Percentiles rank a stretch among this genome's conserved stretches.
Conservation (phyloP, 2,329 filamentous ascomycete species). For the Monilinia vaccinii-corymbosi region DNA sequence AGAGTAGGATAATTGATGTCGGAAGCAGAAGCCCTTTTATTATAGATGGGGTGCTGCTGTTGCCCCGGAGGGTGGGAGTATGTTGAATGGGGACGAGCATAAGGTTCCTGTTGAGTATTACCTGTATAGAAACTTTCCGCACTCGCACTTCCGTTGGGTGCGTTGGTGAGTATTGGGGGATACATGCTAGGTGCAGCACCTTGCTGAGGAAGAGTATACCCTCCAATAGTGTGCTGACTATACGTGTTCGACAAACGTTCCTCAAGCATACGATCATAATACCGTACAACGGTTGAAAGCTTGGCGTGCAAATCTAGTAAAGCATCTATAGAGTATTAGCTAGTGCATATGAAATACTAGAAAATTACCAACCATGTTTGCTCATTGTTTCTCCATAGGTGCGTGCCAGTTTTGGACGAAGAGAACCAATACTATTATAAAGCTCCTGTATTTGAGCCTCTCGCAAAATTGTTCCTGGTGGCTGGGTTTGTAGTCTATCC, state of each 20-base stretch:
- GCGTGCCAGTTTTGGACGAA: conserved; percentile 85
- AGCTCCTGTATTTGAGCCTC: conserved; percentile 97
- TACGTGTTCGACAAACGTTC: conserved; percentile 91
- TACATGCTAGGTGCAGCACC: conserved; percentile 54
- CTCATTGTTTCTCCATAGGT: conserved; percentile 99
- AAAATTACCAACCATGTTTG: conserved; percentile 68
- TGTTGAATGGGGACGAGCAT: conserved; percentile 40
- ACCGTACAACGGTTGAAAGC: conserved; percentile 88
- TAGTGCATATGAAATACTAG: not conserved
- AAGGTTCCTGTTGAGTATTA: conserved; percentile 44
- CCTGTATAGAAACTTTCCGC: conserved; percentile 79
- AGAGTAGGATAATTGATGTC: conserved; percentile 17
- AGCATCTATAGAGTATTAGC: conserved; percentile 54
- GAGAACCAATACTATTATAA: conserved; percentile 90
- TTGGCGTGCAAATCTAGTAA: conserved; percentile 91
- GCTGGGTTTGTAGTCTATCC: conserved; percentile 88
- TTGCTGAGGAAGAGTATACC: conserved; percentile 47
- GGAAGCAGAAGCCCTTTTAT: conserved; percentile 20
- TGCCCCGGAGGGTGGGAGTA: conserved; percentile 42
- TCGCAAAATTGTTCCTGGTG: conserved; percentile 88
- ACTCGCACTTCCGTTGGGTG: conserved; percentile 38
- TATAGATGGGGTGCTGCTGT: conserved; percentile 34
- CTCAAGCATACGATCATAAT: conserved; percentile 97
- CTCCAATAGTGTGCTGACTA: conserved; percentile 64
- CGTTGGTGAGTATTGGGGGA: conserved; percentile 54